A percentile compares a stretch with the other conserved stretches of the same genome.
Conservation (phyloP, 306 rosid species). For the Canavalia gladiata region DNA sequence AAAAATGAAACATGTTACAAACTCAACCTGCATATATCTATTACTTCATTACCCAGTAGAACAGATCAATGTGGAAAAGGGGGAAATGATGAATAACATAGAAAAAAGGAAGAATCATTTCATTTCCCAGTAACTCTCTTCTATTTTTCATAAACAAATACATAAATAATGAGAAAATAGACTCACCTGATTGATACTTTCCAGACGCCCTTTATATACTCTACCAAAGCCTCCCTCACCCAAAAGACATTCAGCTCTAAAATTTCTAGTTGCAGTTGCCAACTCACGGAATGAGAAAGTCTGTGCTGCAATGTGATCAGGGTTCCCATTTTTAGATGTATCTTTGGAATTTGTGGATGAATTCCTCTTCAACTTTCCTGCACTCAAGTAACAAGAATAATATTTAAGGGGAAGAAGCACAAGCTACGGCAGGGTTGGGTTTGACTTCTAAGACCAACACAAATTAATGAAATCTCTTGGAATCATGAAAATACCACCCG, state of each 20-base stretch:
- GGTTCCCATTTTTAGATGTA: slow-evolving; percentile 63
- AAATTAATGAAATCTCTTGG: neutral
- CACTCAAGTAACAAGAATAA: slow-evolving; percentile 38
- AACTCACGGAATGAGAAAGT: slow-evolving; percentile 87
- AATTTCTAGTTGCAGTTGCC: slow-evolving; percentile 91
- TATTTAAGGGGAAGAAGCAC: slow-evolving; percentile 33
- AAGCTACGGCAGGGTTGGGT: slow-evolving; percentile 22
- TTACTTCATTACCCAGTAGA: slow-evolving; percentile 2
- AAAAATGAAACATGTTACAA: slow-evolving; percentile 42
- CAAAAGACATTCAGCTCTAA: slow-evolving; percentile 78
- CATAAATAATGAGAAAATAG: slow-evolving; percentile 2
- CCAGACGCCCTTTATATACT: slow-evolving; percentile 89
- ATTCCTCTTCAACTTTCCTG: slow-evolving; percentile 66
- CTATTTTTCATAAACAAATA: slow-evolving; percentile 12
- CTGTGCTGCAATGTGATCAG: slow-evolving; percentile 88
- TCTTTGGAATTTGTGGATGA: slow-evolving; percentile 69
- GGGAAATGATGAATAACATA: slow-evolving; percentile 32
- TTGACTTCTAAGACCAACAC: slow-evolving; percentile 27
- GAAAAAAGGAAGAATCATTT: slow-evolving; percentile 1
- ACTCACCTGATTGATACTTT: slow-evolving; percentile 75
- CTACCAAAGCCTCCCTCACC: slow-evolving; percentile 98
- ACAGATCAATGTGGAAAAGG: slow-evolving; percentile 27
- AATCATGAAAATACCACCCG: slow-evolving; percentile 16
- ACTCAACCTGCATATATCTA: slow-evolving; percentile 34
- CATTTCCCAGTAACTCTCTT: slow-evolving; percentile 27